Evolutionary conservation across 768 basidiomycete species (phyloP).

Genomic region (Clitopilus hobsonii): DNA sequence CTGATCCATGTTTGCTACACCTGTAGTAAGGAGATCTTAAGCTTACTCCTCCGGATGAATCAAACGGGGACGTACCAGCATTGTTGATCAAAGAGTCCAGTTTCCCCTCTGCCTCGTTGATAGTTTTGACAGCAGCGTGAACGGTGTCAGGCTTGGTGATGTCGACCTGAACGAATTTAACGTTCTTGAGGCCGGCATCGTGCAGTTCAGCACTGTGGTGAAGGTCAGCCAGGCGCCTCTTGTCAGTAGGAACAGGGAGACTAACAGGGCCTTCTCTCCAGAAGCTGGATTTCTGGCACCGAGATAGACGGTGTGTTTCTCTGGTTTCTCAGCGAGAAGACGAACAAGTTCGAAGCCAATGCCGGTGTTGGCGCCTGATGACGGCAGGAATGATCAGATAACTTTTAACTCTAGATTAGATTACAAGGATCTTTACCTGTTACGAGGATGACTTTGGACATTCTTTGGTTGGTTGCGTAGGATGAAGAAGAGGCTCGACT

Average conservation of each 20-base stretch:
- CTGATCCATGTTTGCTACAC: slow-evolving; percentile 21
- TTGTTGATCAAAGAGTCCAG: slow-evolving; percentile 45
- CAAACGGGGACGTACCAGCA: slow-evolving; percentile 23
- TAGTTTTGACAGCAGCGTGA: slow-evolving; percentile 25
- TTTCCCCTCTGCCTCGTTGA: slow-evolving; percentile 33
- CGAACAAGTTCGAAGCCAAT: slow-evolving; percentile 43
- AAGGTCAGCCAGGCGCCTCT: not conserved
- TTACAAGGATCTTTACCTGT: slow-evolving; percentile 6
- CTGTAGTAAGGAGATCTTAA: slow-evolving; percentile 10
- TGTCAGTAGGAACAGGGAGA: not conserved
- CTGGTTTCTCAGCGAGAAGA: slow-evolving; percentile 31
- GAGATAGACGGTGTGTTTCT: slow-evolving; percentile 38
- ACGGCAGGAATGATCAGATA: not conserved
- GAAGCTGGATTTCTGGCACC: slow-evolving; percentile 32
- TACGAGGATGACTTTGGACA: slow-evolving; percentile 15
- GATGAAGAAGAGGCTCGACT: no score
- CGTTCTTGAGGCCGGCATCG: slow-evolving; percentile 13
- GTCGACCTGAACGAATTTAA: slow-evolving; percentile 33
- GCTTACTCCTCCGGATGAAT: not conserved
- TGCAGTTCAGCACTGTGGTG: slow-evolving; percentile 16
- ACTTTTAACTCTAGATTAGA: not conserved
- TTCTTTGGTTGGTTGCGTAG: no score
- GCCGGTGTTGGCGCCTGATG: slow-evolving; percentile 41
- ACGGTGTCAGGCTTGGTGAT: slow-evolving; percentile 30
- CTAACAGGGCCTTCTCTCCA: slow-evolving; percentile 37